Conservation (phyloP, 1,284 basidiomycete genomes). For the Amylostereum areolatum region DNA sequence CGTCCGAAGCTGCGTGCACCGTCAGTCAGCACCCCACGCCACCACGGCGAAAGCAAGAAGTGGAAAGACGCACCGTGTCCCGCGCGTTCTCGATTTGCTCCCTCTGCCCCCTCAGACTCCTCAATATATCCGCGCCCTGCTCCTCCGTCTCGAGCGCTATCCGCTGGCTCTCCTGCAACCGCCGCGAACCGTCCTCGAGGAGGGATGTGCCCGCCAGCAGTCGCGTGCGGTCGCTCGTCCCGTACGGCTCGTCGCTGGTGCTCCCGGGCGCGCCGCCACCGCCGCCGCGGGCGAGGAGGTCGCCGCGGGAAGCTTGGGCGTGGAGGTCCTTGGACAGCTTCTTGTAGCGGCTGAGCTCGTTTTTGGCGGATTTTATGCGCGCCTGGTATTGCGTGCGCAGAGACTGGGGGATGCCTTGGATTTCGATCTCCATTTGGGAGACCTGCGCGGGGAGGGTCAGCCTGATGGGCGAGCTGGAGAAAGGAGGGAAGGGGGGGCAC, state of each 20-base stretch:
- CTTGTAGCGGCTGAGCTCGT: conserved; percentile 71
- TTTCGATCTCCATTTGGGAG: conserved; percentile 99
- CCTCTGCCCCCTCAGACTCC: conserved; percentile 81
- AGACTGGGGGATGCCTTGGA: conserved; percentile 91
- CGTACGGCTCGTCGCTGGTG: conserved; percentile 80
- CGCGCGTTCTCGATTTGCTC: conserved; percentile 95
- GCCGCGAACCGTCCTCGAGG: conserved; percentile 72
- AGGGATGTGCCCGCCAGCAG: conserved; percentile 70
- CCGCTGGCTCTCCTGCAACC: conserved; percentile 87
- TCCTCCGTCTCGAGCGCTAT: conserved; percentile 96
- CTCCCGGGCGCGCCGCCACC: conserved; percentile 39
- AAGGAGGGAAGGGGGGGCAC: conserved; percentile 32
- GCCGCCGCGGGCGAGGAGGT: conserved; percentile 48
- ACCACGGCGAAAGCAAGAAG: background rate
- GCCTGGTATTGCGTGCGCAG: conserved; percentile 70
- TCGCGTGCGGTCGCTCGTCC: conserved; percentile 65
- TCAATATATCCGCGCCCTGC: conserved; percentile 88
- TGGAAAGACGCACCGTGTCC: conserved; percentile 65
- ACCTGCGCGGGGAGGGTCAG: conserved; percentile 43
- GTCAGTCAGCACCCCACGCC: background rate
- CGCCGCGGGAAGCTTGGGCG: conserved; percentile 49
- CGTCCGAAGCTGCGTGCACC: conserved; percentile 46
- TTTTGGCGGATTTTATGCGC: conserved; percentile 69
- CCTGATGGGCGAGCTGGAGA: conserved; percentile 5
- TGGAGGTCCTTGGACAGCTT: conserved; percentile 67